Evolutionary conservation across 2,329 filamentous ascomycete genomes (phyloP), one percentile per base, ranked within the genome.

Genomic region (Fusarium sp.): DNA sequence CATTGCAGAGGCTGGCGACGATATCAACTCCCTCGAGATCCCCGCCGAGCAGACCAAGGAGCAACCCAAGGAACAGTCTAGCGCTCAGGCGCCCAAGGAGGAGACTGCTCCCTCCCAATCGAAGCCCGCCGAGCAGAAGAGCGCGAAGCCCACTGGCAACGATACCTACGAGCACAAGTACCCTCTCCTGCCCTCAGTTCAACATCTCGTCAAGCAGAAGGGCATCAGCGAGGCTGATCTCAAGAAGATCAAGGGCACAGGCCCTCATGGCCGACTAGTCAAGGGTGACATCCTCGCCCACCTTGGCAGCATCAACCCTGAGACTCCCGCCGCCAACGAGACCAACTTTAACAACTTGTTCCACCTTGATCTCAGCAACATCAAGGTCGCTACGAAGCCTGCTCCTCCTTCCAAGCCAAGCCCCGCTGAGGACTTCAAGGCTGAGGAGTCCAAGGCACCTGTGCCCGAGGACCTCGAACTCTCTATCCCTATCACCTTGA

Each of bases 231-330:
- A 91, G 72, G 90, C 90, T 48, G 92, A 94, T 63, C 86, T 94
- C 55, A 86, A 89, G 81, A 91, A 92, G 80, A 98, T 98, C 79
- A 92, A 90, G 56, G 92, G 94, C 8, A 95, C 93, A 22, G 96
- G 96, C 25, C 96, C 96, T 30, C 90, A 91, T 75, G 94, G 94
- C 62, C 91, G 96, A 66, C 85, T 99, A 58, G 87, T 99, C 67
- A 99, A 99, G 86, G 96, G 96, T 59, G 96, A 99, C 78, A 91
- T 99, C 9, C 89, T 99, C 57, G 94, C 94, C 49, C 96, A 95
- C 80, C 82, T 98, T 18, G 96, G 96, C 68, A 85, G 86, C 73
- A 93, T 98, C 76, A 85, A 91, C 65, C 84, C 90, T 69, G 86
- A 90, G 63, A 92, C 93, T 72, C 92, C 95, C 3, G 86, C 88